phyloP scores from a whole-genome alignment of 2,329 filamentous ascomycete species.

The Arachnopeziza araneosa region DNA sequence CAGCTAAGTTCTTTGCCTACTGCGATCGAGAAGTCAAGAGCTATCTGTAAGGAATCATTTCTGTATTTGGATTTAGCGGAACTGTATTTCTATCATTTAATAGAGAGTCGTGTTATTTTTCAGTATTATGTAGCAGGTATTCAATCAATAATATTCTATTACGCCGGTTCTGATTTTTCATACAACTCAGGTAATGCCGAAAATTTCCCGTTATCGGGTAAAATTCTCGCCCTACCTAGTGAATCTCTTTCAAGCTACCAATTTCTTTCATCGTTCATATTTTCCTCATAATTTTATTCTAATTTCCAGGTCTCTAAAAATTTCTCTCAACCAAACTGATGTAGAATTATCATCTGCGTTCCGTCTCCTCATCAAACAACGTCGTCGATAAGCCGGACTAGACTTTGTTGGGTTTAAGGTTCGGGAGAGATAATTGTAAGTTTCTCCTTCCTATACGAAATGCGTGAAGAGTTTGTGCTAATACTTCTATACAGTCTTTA shows the following conservation, averaged over 20 bases:
- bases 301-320: neutral
- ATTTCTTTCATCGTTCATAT: neutral
- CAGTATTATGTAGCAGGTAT: too few species aligned
- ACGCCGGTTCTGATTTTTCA: too few species aligned
- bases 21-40: conserved; percentile 28
- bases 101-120: too few species aligned
- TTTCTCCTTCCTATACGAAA: too few species aligned
- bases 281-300: neutral
- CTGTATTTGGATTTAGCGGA: too few species aligned
- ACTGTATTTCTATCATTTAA: too few species aligned
- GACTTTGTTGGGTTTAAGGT: neutral
- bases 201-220: neutral
- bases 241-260: neutral
- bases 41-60: neutral
- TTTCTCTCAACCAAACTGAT: neutral
- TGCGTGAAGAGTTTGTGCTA: too few species aligned
- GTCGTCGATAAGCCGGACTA: neutral
- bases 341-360: neutral
- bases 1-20: conserved; percentile 32
- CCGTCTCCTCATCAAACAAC: neutral
- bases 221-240: neutral
- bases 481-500: too few species aligned
- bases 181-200: neutral
- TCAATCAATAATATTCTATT: too few species aligned
- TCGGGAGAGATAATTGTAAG: too few species aligned